Evolutionary conservation across 2,329 filamentous ascomycete genomes (phyloP), one percentile per base, ranked within the genome.

Genomic region (Trichoderma breve): DNA sequence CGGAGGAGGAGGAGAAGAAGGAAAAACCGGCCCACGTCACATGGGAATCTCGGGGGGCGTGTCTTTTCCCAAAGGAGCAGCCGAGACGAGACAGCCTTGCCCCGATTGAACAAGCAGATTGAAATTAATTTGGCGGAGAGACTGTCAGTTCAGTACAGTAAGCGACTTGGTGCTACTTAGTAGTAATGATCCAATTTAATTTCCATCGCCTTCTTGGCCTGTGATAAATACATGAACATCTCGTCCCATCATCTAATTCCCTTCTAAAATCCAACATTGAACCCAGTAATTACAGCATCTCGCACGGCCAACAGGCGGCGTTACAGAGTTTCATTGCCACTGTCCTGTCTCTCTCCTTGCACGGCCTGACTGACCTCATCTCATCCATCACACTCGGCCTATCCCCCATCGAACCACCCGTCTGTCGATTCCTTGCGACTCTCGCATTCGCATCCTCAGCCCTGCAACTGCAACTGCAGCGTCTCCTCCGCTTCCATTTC

Each of bases 371-470:
- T 21, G 21, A 53, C 47, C 47, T 53, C n/a, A 21, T 21, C 21
- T 24, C 47, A 24, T 30, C 26, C 26, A 9, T 8, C 36, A n/a
- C 65, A 36, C 65, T 60, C 53, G 12, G 18, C 57, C 55, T 26
- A 69, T 39, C 39, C 15, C 15, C 39, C 39, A n/a, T 62, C 66
- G 66, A 70, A 70, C 66, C 66, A 70, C 39, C n/a, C 36, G 26
- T 70, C 66, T 70, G 55, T 36, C 66, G 66, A 69, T 61, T 24
- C 26, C 6, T 14, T 12, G 36, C 55, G 30, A 14, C 58, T 8
- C 21, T 39, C 39, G 28, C 58, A 36, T 39, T 66, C 69, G 60
- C 51, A 57, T 24, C 60, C 34, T 58, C 62, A 65, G 43, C 53
- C 53, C 36, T 51, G 39, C 39, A 43, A 39, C 36, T 39, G 36